A percentile compares a stretch with the other conserved stretches of the same genome.
These are phyloP conservation scores for Serendipita sp. DNA, from an alignment of 768 basidiomycete genomes.

Conservation along the genomic window DNA sequence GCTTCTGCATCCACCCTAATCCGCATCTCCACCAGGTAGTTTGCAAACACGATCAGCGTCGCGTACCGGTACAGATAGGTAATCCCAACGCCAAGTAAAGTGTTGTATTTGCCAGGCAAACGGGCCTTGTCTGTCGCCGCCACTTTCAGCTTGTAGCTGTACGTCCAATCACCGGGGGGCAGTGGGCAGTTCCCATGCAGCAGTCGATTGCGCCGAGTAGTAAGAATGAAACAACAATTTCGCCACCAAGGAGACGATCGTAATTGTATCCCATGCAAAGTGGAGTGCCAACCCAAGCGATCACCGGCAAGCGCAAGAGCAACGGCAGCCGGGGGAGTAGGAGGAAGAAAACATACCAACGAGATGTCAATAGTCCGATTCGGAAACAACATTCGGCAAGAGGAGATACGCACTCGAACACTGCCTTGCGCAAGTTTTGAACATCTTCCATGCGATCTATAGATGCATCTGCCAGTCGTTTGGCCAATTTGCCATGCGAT, in stretches of 20 bases:
- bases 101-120: constrained; percentile 65
- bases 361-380: neutral
- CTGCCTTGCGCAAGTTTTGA: constrained; percentile 87
- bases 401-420: constrained; percentile 59
- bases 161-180: neutral
- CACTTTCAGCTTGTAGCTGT: constrained; percentile 78
- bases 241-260: neutral
- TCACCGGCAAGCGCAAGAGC: neutral
- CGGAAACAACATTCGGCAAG: no score
- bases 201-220: neutral
- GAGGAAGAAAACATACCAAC: neutral
- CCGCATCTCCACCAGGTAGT: constrained; percentile 66
- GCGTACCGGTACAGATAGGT: constrained; percentile 85
- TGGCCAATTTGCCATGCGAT: constrained; percentile 83
- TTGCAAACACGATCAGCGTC: constrained; percentile 82
- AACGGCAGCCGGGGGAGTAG: neutral
- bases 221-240: neutral
- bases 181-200: neutral
- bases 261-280: neutral
- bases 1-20: constrained; percentile 8
- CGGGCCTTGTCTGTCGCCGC: constrained; percentile 36
- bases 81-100: constrained; percentile 55
- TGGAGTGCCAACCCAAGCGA: no score
- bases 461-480: constrained; percentile 72
- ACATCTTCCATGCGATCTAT: constrained; percentile 86